Evolutionary conservation across 129 eudicot genomes (phyloP), one percentile per base, ranked within the genome.

Genomic region (Apium graveolens): DNA sequence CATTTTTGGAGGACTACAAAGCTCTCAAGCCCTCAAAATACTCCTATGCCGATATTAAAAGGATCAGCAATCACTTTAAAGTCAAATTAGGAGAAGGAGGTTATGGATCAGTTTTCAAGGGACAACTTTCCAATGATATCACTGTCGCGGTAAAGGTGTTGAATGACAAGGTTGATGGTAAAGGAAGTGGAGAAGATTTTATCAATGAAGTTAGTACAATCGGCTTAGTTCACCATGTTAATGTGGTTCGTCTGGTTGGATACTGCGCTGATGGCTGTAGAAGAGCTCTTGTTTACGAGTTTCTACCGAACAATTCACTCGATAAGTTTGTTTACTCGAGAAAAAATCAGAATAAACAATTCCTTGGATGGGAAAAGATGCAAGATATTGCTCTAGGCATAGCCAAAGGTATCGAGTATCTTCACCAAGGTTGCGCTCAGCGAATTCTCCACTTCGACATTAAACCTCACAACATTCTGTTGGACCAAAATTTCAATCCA

Each of bases 41-140:
- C 38, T 77, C 80, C 13, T 77, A 77, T 43, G 31, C 34, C 12
- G 80, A 77, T 27, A 38, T 77, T 65, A 77, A 38, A 26, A 77
- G 60, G 66, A 77, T 77, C 24, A 24, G 5, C 21, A 48, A 48
- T 16, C 20, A 48, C 0, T 48, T 37, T 49, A 38, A 39, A 31
- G 17, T 66, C 42, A 37, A 37, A 66, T 37, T 77, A 35, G 80
- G 80, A 35, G 72, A 77, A 77, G 80, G 80, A n/a, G 72, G 80
- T 6, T 77, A 7, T 24, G 73, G 80, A 57, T 51, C 72, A 20
- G 80, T 77, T 20, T 77, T 31, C 71, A 77, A 39, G 41, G 80
- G 80, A 21, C 44, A 77, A 3, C 80, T 77, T 1, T 77, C 80
- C 1, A 41, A 37, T 35, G 72, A 77, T 77, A 35, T 77, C 38